These are phyloP conservation scores for Neurospora africana DNA, from an alignment of 495 filamentous ascomycete species.

Conservation along the genomic window DNA sequence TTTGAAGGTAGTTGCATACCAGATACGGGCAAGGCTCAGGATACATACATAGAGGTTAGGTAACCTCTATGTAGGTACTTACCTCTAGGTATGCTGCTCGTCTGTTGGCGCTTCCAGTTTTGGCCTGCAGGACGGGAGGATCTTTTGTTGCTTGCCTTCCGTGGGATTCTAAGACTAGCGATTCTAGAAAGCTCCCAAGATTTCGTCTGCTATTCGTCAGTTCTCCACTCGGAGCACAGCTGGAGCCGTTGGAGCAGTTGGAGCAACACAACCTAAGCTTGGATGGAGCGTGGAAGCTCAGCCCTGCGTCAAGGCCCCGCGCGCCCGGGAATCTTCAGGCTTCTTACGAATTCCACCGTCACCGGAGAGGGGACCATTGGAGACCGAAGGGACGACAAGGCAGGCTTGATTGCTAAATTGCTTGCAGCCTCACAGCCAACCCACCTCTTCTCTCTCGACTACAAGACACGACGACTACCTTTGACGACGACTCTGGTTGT, in stretches of 20 bases:
- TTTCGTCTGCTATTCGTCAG: neutral
- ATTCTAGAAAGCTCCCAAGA: neutral
- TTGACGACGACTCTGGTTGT: neutral
- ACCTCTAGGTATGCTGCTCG: neutral
- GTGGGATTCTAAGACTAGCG: neutral
- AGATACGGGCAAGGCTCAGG: neutral
- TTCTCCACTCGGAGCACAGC: neutral
- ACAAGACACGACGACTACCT: neutral
- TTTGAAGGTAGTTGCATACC: neutral
- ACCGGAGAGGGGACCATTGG: constrained; percentile 3
- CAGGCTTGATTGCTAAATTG: constrained; percentile 5
- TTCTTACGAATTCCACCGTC: constrained; percentile 28
- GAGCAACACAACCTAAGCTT: neutral
- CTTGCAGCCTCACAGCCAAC: constrained; percentile 17
- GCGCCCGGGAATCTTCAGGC: constrained; percentile 21
- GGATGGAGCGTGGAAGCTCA: constrained; percentile 1
- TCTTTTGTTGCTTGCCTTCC: neutral
- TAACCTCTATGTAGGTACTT: too few species aligned
- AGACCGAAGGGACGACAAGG: constrained; percentile 4
- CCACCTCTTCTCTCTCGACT: neutral
- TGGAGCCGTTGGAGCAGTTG: neutral
- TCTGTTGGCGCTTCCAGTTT: neutral
- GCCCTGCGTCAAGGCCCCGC: constrained; percentile 5
- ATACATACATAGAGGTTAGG: neutral
- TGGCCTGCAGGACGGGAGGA: neutral